phyloP scores from a whole-genome alignment of 83 land plant genomes.

The Thuja plicata region DNA sequence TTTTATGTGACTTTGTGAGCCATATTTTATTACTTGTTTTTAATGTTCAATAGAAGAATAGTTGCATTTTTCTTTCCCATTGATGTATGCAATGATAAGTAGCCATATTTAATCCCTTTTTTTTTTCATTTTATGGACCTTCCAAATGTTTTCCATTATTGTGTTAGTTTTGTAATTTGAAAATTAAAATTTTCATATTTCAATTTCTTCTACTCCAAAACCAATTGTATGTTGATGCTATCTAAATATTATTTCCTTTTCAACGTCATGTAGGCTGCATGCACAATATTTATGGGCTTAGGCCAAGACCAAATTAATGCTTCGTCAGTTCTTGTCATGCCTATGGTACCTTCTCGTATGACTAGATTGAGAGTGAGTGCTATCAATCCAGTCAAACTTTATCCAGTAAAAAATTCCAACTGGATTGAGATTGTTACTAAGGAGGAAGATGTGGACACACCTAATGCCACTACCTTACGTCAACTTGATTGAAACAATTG shows the following conservation, averaged over 20 bases:
- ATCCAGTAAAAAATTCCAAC: constrained; percentile 28
- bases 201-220: background rate
- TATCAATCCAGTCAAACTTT: constrained; percentile 35
- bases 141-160: background rate
- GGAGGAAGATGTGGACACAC: constrained; percentile 19
- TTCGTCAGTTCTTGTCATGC: constrained; percentile 78
- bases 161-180: background rate
- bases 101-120: background rate
- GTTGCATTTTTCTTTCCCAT: background rate
- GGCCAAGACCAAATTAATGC: constrained; percentile 63
- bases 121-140: background rate
- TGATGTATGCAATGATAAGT: background rate
- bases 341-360: constrained; percentile 74
- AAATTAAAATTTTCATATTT: background rate
- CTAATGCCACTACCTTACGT: constrained; percentile 1
- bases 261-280: constrained; percentile 43
- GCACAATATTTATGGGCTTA: constrained; percentile 42
- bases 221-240: background rate
- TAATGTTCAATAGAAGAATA: background rate
- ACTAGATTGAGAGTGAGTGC: constrained; percentile 53
- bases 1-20: too few species aligned
- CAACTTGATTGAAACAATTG: background rate
- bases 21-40: too few species aligned
- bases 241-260: background rate
- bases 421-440: constrained; percentile 30